Conservation (phyloP, 352 stramenopile species). For the Pythium rhizo-oryzae region DNA sequence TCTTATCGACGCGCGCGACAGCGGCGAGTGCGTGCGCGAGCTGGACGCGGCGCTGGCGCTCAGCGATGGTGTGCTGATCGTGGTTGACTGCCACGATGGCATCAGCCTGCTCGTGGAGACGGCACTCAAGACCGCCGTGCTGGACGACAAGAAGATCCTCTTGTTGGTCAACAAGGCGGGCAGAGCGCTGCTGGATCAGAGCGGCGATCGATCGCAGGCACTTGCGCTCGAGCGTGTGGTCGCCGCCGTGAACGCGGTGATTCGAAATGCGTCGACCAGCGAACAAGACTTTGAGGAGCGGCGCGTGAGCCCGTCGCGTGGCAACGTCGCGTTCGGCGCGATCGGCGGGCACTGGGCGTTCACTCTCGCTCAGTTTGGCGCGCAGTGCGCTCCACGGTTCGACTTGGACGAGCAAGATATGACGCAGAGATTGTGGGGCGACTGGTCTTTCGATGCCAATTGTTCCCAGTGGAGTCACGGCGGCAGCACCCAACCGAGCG, state of each 20-base stretch:
- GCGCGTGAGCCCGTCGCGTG: neutral
- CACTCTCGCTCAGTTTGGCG: neutral
- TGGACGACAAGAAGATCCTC: neutral
- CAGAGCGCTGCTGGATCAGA: neutral
- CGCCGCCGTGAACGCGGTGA: constrained; percentile 5
- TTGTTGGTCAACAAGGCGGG: constrained; percentile 5
- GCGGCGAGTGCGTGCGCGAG: neutral
- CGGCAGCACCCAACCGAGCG: neutral
- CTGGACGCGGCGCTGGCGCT: constrained; percentile 8
- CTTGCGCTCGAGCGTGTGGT: neutral
- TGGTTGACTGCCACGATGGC: constrained; percentile 1
- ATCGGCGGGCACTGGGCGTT: constrained; percentile 1
- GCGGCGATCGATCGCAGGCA: neutral
- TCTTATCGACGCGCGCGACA: neutral
- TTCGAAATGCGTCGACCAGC: neutral
- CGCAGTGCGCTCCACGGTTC: neutral
- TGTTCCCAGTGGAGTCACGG: neutral
- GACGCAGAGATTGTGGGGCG: neutral
- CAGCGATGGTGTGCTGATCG: constrained; percentile 2
- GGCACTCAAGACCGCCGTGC: neutral
- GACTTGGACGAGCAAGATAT: neutral
- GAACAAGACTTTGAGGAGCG: neutral
- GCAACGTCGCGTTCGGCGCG: constrained; percentile 12
- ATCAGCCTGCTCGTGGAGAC: constrained; percentile 4
- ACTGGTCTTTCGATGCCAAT: neutral